Evolutionary conservation across 345 rosid species (phyloP).

Genomic region (Linum lewisii): DNA sequence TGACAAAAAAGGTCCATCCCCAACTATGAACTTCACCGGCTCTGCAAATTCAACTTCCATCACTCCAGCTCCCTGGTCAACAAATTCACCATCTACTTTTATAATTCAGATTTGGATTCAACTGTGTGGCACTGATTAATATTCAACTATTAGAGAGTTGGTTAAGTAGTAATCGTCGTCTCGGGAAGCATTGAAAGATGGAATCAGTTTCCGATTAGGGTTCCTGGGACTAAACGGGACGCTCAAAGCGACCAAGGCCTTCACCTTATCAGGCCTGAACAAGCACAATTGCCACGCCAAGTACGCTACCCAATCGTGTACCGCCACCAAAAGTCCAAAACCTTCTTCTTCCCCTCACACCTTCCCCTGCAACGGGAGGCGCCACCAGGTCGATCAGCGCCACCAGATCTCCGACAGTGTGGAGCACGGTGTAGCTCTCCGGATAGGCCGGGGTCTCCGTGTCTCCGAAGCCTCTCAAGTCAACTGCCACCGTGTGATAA

Average conservation of each 20-base stretch:
- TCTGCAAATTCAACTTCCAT: conserved; percentile 12
- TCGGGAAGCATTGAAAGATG: no score
- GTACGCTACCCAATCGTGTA: conserved; percentile 20
- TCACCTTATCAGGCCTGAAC: conserved; percentile 30
- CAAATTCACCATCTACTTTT: no score
- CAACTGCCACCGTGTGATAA: conserved; percentile 23
- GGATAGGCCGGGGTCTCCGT: conserved; percentile 14
- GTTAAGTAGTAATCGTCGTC: no score
- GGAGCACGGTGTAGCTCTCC: conserved; percentile 12
- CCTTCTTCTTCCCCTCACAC: conserved; percentile 12
- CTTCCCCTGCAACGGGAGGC: conserved; percentile 18
- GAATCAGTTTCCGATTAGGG: no score
- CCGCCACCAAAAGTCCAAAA: conserved; percentile 20
- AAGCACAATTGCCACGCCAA: conserved; percentile 19
- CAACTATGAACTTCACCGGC: conserved; percentile 7
- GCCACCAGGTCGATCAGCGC: no score
- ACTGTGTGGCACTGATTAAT: no score
- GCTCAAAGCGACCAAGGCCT: conserved; percentile 17
- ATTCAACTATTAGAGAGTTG: no score
- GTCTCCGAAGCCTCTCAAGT: conserved; percentile 28
- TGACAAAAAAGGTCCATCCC: conserved; percentile 29
- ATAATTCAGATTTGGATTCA: no score
- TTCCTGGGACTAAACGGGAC: conserved; percentile 11
- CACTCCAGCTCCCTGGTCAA: conserved; percentile 12
- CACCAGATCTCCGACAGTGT: conserved; percentile 22